Evolutionary conservation across 2,329 filamentous ascomycete species (phyloP).

Genomic region (Sporothrix dimorphospora): DNA sequence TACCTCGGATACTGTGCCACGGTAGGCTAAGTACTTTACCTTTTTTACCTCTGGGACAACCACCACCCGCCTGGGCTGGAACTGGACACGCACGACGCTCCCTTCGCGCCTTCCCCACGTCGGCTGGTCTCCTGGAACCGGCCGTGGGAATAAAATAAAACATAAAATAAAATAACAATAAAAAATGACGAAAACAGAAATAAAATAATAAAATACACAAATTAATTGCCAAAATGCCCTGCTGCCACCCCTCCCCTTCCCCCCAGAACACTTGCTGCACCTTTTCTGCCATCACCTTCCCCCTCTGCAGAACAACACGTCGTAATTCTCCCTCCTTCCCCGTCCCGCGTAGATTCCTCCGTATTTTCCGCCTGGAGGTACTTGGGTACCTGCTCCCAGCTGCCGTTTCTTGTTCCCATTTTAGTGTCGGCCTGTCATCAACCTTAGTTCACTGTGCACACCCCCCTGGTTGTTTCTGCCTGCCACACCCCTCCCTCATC

Average conservation of each 20-base stretch:
- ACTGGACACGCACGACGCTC: slow-evolving; percentile 4
- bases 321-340: not conserved
- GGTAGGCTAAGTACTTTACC: slow-evolving; percentile 4
- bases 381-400: slow-evolving; percentile 15
- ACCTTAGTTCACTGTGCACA: slow-evolving; percentile 13
- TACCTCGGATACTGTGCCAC: slow-evolving; percentile 5
- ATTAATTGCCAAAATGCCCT: not conserved
- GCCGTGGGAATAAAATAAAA: slow-evolving; percentile 5
- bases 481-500: not conserved
- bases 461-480: not conserved
- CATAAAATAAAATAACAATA: not conserved
- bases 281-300: not conserved
- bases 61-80: slow-evolving; percentile 1
- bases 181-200: slow-evolving; percentile 21
- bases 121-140: slow-evolving; percentile 27
- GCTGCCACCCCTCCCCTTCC: not conserved
- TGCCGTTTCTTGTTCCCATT: slow-evolving; percentile 15
- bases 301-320: slow-evolving; percentile 18
- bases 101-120: slow-evolving; percentile 28
- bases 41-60: not conserved
- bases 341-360: slow-evolving; percentile 14
- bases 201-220: not conserved
- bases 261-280: not conserved
- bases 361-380: slow-evolving; percentile 7
- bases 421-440: slow-evolving; percentile 25